Evolutionary conservation across 2,329 filamentous ascomycete species (phyloP).

Genomic region (Neofusicoccum parvum): DNA sequence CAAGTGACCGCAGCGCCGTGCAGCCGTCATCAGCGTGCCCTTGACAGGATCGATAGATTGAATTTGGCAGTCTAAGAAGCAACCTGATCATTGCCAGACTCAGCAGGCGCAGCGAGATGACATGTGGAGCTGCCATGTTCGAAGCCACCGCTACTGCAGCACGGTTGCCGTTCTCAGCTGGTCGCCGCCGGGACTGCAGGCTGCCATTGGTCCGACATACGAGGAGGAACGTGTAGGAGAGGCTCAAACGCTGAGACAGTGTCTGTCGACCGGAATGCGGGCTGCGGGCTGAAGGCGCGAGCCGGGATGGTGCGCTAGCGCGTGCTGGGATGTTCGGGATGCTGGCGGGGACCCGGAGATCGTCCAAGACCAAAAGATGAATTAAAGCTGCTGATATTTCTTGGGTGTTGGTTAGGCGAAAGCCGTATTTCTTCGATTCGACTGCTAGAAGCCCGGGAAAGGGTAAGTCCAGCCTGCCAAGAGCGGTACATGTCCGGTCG

Average conservation of each 20-base stretch:
- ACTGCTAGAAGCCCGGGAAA: background rate
- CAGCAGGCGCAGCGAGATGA: constrained; percentile 12
- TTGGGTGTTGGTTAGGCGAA: background rate
- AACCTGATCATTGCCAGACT: constrained; percentile 11
- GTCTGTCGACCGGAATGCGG: background rate
- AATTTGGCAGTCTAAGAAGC: constrained; percentile 1
- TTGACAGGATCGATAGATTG: constrained; percentile 12
- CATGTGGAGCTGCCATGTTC: constrained; percentile 3
- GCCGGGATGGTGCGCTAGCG: background rate
- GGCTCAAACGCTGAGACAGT: constrained; percentile 16
- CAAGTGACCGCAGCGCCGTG: background rate
- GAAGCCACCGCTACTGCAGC: constrained; percentile 6
- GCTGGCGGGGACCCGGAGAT: constrained; percentile 12
- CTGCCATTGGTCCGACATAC: background rate
- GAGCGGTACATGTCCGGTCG: background rate
- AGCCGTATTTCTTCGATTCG: constrained; percentile 2
- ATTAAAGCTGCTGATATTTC: constrained; percentile 5
- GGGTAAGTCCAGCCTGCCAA: background rate
- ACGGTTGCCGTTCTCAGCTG: background rate
- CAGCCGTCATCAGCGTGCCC: constrained; percentile 1
- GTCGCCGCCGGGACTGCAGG: background rate
- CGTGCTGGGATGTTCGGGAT: constrained; percentile 5
- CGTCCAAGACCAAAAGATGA: background rate
- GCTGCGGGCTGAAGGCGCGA: background rate
- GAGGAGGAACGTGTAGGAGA: background rate